Evolutionary conservation across 169 alveolate species (phyloP).

Genomic region (Plasmodium adleri): DNA sequence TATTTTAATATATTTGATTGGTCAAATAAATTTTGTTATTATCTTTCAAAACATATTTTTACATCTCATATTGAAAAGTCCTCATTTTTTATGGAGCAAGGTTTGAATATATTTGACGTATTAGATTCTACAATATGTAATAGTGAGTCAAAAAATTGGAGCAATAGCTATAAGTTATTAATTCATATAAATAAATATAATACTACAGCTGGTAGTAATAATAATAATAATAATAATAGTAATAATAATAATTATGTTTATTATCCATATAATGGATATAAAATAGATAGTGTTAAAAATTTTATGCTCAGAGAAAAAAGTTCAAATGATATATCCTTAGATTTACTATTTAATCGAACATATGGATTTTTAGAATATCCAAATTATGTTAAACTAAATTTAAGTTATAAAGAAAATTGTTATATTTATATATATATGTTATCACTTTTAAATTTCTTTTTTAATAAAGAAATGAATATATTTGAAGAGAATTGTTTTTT

Average conservation of each 20-base stretch:
- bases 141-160: too few relatives aligned
- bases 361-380: constrained; percentile 67
- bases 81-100: too few relatives aligned
- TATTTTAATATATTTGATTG: constrained; percentile 65
- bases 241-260: constrained; percentile 6
- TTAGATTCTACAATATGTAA: too few relatives aligned
- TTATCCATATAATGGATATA: background rate
- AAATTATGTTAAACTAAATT: constrained; percentile 31
- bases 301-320: background rate
- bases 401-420: constrained; percentile 19
- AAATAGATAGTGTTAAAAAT: background rate
- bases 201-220: background rate
- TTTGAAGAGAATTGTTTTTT: constrained; percentile 65
- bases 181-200: background rate
- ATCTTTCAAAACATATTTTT: constrained; percentile 19
- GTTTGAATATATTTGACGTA: too few relatives aligned
- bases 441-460: constrained; percentile 31
- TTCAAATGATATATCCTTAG: constrained; percentile 33
- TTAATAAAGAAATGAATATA: constrained; percentile 29
- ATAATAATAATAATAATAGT: background rate
- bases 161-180: too few relatives aligned
- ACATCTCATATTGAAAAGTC: constrained; percentile 3
- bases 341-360: constrained; percentile 25
- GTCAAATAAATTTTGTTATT: constrained; percentile 49
- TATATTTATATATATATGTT: constrained; percentile 32